phyloP scores from a whole-genome alignment of 177 flowering plant genomes.

The Vitis hybrid region DNA sequence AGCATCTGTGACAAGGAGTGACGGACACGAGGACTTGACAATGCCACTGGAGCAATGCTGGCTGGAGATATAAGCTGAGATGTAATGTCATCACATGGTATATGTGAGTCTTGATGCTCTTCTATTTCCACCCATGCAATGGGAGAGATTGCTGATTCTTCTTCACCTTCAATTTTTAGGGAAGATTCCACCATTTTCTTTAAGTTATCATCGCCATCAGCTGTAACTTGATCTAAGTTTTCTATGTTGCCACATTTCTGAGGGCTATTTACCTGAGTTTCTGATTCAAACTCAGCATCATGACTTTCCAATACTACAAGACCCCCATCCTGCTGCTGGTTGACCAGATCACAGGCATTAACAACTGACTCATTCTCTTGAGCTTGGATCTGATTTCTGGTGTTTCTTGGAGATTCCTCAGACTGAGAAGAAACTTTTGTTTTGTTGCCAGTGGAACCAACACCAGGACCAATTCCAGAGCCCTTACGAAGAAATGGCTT shows the following conservation, averaged over 20 bases:
- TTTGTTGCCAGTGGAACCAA: slow-evolving; percentile 34
- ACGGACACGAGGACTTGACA: slow-evolving; percentile 67
- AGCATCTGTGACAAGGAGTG: slow-evolving; percentile 94
- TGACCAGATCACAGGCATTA: slow-evolving; percentile 21
- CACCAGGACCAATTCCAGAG: slow-evolving; percentile 42
- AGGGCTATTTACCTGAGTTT: slow-evolving; percentile 26
- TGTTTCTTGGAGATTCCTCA: slow-evolving; percentile 36
- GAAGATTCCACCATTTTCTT: slow-evolving; percentile 27
- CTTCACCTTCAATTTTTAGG: slow-evolving; percentile 37
- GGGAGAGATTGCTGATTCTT: slow-evolving; percentile 64
- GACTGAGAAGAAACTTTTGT: slow-evolving; percentile 34
- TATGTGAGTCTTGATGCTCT: slow-evolving; percentile 43
- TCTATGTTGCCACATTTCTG: slow-evolving; percentile 26
- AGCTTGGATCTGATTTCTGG: slow-evolving; percentile 22
- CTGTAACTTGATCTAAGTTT: slow-evolving; percentile 27
- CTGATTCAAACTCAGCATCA: slow-evolving; percentile 34
- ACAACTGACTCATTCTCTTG: slow-evolving; percentile 38
- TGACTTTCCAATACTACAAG: slow-evolving; percentile 8
- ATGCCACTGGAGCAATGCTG: slow-evolving; percentile 30
- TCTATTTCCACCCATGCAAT: slow-evolving; percentile 76
- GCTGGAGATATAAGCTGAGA: slow-evolving; percentile 33
- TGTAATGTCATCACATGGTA: slow-evolving; percentile 20
- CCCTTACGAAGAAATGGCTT: slow-evolving; percentile 68
- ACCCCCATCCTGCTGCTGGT: slow-evolving; percentile 31
- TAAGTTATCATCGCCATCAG: slow-evolving; percentile 25